Conservation (phyloP, 495 filamentous ascomycete species). For the Cercophora scortea region DNA sequence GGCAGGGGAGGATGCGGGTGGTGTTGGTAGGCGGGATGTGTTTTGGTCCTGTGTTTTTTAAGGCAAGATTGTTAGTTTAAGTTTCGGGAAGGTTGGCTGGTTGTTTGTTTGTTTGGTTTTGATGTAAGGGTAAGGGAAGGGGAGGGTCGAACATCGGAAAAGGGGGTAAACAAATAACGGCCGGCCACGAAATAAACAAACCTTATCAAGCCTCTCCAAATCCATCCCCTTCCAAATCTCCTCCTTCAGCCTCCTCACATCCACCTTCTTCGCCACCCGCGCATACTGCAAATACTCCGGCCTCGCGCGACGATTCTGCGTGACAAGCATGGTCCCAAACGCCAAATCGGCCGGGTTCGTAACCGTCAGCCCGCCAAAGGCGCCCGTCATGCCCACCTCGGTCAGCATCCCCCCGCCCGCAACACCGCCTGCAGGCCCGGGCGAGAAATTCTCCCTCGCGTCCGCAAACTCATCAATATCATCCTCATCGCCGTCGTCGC, state of each 20-base stretch:
- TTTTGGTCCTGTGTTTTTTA: not conserved
- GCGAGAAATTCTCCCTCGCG: constrained; percentile 82
- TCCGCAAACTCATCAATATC: constrained; percentile 75
- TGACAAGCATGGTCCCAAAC: constrained; percentile 92
- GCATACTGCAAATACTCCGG: constrained; percentile 98
- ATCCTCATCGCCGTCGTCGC: constrained; percentile 60
- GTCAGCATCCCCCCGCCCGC: constrained; percentile 22
- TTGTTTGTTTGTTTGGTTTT: not conserved
- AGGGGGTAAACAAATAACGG: not conserved
- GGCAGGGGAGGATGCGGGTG: not conserved
- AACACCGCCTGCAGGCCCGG: constrained; percentile 41
- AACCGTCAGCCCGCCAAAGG: constrained; percentile 39
- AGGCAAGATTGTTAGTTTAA: not conserved
- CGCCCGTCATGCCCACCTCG: constrained; percentile 37
- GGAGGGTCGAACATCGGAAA: not conserved
- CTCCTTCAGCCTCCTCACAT: constrained; percentile 86
- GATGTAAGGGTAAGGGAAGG: not conserved
- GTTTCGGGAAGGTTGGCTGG: not conserved
- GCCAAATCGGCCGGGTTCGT: constrained; percentile 50
- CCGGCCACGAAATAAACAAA: constrained; percentile 10
- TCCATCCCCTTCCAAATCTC: constrained; percentile 93
- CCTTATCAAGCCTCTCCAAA: constrained; percentile 39
- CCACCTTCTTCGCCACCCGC: constrained; percentile 96
- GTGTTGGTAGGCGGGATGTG: constrained; percentile 2
- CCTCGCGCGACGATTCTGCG: constrained; percentile 67